phyloP scores from a whole-genome alignment of 768 basidiomycete species.

The Leccinum variicolor region DNA sequence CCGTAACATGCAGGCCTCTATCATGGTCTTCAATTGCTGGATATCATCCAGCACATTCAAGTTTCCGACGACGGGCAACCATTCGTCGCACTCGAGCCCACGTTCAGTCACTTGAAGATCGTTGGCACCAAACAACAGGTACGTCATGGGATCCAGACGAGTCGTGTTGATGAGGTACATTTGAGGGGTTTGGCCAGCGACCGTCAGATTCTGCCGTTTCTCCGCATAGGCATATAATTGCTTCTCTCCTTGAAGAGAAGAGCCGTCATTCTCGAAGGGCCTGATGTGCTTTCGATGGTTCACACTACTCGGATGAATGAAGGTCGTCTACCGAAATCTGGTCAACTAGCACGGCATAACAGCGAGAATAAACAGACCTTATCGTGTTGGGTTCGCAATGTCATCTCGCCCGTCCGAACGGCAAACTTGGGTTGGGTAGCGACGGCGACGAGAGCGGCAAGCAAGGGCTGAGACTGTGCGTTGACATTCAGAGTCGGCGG shows the following conservation, averaged over 20 bases:
- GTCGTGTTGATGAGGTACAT: conserved; percentile 80
- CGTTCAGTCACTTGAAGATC: conserved; percentile 63
- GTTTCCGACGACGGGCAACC: conserved; percentile 82
- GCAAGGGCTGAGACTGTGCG: conserved; percentile 67
- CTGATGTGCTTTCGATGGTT: conserved; percentile 60
- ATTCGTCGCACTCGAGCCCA: conserved; percentile 84
- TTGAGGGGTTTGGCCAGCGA: conserved; percentile 44
- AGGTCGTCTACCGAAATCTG: conserved; percentile 46
- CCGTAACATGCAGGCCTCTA: conserved; percentile 83
- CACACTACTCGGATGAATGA: conserved; percentile 86
- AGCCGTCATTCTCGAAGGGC: conserved; percentile 17
- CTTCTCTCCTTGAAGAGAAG: conserved; percentile 44
- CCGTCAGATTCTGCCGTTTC: conserved; percentile 74
- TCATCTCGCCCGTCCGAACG: conserved; percentile 64
- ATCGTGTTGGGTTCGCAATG: conserved; percentile 73
- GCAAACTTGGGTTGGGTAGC: conserved; percentile 92
- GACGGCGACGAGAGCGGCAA: conserved; percentile 80
- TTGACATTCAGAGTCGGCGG: conserved; percentile 71
- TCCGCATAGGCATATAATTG: conserved; percentile 81
- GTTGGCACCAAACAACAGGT: conserved; percentile 88
- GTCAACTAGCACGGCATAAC: conserved; percentile 11
- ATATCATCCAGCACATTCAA: conserved; percentile 75
- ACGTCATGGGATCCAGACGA: conserved; percentile 82
- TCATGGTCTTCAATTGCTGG: conserved; percentile 71
- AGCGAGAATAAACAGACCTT: conserved; percentile 51